phyloP scores from a whole-genome alignment of 352 stramenopile species.

The Phytophthora citrophthora region DNA sequence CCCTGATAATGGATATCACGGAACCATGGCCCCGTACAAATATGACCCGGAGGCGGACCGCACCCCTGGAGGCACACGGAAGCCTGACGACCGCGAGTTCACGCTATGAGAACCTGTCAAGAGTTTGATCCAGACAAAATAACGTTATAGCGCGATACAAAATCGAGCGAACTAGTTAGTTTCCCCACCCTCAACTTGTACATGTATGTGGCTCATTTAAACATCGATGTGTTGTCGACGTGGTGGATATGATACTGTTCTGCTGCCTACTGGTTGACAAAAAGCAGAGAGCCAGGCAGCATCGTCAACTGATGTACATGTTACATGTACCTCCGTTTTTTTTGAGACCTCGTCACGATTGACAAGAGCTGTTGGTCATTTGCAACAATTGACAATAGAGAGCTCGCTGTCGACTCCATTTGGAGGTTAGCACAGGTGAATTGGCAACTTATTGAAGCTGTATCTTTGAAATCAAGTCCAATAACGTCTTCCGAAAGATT shows the following conservation, averaged over 20 bases:
- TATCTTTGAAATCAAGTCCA: too few species aligned
- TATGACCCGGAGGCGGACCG: slow-evolving; percentile 35
- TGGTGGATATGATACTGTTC: slow-evolving; percentile 15
- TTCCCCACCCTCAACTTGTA: slow-evolving; percentile 8
- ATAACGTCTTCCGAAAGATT: too few species aligned
- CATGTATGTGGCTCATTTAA: slow-evolving; percentile 8
- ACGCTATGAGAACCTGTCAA: slow-evolving; percentile 28
- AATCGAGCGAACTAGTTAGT: slow-evolving; percentile 26
- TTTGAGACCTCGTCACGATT: slow-evolving; percentile 14
- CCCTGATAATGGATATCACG: slow-evolving; percentile 31
- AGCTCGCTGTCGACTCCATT: background rate
- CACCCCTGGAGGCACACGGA: slow-evolving; percentile 16
- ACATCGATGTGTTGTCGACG: slow-evolving; percentile 4
- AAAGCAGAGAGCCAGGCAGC: slow-evolving; percentile 6
- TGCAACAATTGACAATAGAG: background rate
- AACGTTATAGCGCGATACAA: slow-evolving; percentile 34
- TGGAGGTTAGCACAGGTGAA: too few species aligned
- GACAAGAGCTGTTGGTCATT: background rate
- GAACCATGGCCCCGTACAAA: slow-evolving; percentile 32
- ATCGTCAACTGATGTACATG: slow-evolving; percentile 24
- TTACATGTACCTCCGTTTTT: slow-evolving; percentile 12
- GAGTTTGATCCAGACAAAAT: slow-evolving; percentile 16
- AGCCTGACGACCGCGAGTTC: slow-evolving; percentile 46
- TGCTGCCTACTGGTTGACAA: slow-evolving; percentile 3
- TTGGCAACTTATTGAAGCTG: too few species aligned